Base-by-base conservation (phyloP, 1,284 basidiomycete genomes). In the Boletus smithii region DNA sequence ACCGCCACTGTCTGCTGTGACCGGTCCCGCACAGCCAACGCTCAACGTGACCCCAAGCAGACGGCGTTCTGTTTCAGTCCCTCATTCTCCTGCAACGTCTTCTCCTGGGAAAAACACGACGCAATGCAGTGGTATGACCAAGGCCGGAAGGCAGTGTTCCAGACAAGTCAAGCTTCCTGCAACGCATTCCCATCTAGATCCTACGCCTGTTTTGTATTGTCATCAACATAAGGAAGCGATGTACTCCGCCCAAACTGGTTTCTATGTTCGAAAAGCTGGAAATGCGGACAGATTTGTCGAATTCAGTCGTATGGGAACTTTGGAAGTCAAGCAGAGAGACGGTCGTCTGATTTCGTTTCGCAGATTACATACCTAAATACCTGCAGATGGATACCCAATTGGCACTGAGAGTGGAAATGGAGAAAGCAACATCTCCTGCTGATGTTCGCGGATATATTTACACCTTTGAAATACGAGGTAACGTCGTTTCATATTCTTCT, bases 381-480 rank as follows among this genome's bases (percentile, higher is more conserved):
- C 65, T 90, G 32, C 75, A 78, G 43, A 60, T 65, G 4, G 77
- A 81, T 49, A 87, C 86, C 22, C 80, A 82, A 55, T 70, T 77
- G 27, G 74, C 79, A 2, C 63, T 91, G 35, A 75, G 80, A 46
- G 70, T 73, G 20, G 85, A 85, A 56, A 90, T 91, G 85, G 79
- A 81, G 60, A 84, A 81, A 51, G 60, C 76, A n/a, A 69, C 69
- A 2, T 80, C 85, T 1, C 40, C 58, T 2, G 71, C 76, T 7
- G 88, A 91, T 55, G 73, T 73, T 16, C 65, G 73, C 3, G 88
- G 88, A 0, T 89, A 86, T 56, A 89, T 91, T 42, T 91, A 91
- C 53, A 77, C 81, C 0, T 88, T 83, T 60, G 83, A 89, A 64
- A 84, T 90, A 49, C 74, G 79, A 60, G 82, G 85, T 85, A 60